Evolutionary conservation across 2,329 filamentous ascomycete species (phyloP), one percentile per base, ranked within the genome.

Genomic region (Penicillium sp.): DNA sequence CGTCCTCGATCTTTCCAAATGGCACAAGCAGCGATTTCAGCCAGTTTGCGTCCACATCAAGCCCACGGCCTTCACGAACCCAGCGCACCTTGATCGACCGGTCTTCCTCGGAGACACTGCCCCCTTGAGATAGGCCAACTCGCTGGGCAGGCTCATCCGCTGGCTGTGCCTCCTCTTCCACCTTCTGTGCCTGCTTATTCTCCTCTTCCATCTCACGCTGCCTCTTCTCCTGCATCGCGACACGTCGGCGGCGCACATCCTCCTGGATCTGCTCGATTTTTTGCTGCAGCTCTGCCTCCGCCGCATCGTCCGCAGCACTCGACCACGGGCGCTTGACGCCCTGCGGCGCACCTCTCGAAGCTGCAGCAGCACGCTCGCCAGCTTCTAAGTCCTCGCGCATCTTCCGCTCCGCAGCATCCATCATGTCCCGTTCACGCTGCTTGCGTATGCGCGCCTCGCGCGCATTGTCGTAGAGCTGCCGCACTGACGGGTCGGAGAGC

Each of bases 361-460:
- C 50, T 48, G 63, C 66, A 0, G 73, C 76, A 14, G 75, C 76
- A 18, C 81, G 77, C 71, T 96, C 92, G 18, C 88, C 78, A 24
- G 83, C 81, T 73, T 96, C 91, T 45, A 97, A 75, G 66, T 96
- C 91, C 65, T 95, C 90, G 58, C 89, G 88, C 81, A 95, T 88
- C 61, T 84, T 81, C 66, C 88, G 79, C 61, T 88, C 79, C 70
- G 86, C 82, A 43, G 84, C 84, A 62, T 89, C 85, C 73, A 95
- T 87, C 55, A 86, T 79, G 46, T 88, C 85, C 63, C 86, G 81
- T 71, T 91, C 84, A 65, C 84, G 79, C 69, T 83, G 82, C 66
- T 87, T 87, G 66, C 88, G 82, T 52, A 86, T 75, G 56, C 83
- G 80, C 35, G 90, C 89, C 63, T 86, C 83, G 40, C 89, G 83